These are phyloP conservation scores for Lasiodiplodia theobromae DNA, from an alignment of 2,329 filamentous ascomycete species.

Conservation along the genomic window DNA sequence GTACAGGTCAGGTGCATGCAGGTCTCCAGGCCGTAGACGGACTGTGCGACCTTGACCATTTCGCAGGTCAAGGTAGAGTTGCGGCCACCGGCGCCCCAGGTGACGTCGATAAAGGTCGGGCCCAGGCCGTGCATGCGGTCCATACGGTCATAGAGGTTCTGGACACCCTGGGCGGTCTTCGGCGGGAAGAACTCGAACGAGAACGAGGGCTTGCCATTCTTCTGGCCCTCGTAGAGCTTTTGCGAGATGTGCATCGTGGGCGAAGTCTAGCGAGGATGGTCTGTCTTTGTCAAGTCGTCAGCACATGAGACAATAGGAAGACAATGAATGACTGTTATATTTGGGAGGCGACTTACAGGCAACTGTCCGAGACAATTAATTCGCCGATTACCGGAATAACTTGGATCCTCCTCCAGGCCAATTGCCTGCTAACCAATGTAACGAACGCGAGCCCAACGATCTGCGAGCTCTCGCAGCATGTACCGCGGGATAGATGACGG, in stretches of 20 bases:
- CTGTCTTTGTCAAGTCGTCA: neutral
- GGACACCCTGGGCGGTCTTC: slow-evolving; percentile 95
- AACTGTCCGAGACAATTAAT: slow-evolving; percentile 10
- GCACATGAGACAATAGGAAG: neutral
- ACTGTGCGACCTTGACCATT: slow-evolving; percentile 96
- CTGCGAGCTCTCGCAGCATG: slow-evolving; percentile 63
- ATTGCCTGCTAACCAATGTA: slow-evolving; percentile 51
- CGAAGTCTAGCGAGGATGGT: slow-evolving; percentile 5
- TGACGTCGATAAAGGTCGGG: slow-evolving; percentile 96
- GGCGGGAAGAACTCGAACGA: slow-evolving; percentile 99
- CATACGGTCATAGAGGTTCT: slow-evolving; percentile 99
- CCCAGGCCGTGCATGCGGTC: slow-evolving; percentile 97
- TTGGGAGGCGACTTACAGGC: neutral
- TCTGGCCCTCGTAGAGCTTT: slow-evolving; percentile 84
- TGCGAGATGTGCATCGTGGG: slow-evolving; percentile 90
- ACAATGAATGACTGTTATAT: slow-evolving; percentile 15
- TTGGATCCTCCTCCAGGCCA: slow-evolving; percentile 26
- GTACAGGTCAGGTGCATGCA: slow-evolving; percentile 99
- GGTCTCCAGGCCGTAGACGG: slow-evolving; percentile 93
- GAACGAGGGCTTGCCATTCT: slow-evolving; percentile 83
- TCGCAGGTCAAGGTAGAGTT: slow-evolving; percentile 93
- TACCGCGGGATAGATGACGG: slow-evolving; percentile 41
- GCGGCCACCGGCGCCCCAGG: slow-evolving; percentile 94
- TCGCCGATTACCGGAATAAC: slow-evolving; percentile 16
- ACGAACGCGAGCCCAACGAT: slow-evolving; percentile 56